Conservation (phyloP, 441 rosid genomes). For the Syzygium malaccense region DNA sequence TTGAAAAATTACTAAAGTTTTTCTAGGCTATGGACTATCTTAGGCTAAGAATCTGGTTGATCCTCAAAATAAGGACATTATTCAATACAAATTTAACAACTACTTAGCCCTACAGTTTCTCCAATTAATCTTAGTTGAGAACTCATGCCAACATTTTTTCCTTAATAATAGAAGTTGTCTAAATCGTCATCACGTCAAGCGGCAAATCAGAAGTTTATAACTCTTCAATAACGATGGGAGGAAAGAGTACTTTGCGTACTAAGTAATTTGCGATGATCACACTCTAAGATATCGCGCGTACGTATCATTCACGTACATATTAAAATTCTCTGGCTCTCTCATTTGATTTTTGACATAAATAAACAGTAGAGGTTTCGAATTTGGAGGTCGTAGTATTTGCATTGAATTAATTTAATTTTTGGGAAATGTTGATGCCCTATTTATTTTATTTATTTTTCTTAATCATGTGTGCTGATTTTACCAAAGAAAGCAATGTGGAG, state of each 20-base stretch:
- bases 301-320: not conserved
- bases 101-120: too few relatives aligned
- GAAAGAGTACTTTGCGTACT: not conserved
- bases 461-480: not conserved
- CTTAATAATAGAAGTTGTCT: not conserved
- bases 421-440: not conserved
- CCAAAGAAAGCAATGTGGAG: not conserved
- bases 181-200: fast-evolving
- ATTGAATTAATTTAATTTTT: not conserved
- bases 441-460: not conserved
- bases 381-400: not conserved
- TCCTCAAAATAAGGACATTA: too few relatives aligned
- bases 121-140: too few relatives aligned
- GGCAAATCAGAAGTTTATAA: not conserved
- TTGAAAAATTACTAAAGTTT: too few relatives aligned
- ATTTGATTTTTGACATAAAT: not conserved
- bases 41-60: too few relatives aligned
- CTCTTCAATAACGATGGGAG: not conserved
- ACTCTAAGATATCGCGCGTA: fast-evolving
- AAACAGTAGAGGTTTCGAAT: not conserved
- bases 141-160: too few relatives aligned
- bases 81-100: too few relatives aligned
- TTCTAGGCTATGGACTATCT: too few relatives aligned
- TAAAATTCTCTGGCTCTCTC: not conserved
- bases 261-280: not conserved